phyloP scores from a whole-genome alignment of 1,139 yeast species.

The Candida tetrigidarum region DNA sequence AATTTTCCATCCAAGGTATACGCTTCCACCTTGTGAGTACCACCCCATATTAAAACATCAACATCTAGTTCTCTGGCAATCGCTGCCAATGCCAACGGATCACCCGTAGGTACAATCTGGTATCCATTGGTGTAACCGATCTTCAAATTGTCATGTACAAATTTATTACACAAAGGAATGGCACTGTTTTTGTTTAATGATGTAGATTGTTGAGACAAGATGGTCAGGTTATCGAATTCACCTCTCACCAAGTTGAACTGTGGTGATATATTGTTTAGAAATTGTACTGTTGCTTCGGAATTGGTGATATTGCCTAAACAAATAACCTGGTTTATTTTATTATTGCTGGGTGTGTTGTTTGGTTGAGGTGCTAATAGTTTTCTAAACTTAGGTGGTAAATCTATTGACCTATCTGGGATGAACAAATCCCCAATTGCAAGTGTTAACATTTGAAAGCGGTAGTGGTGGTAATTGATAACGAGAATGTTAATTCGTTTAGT shows the following conservation, averaged over 20 bases:
- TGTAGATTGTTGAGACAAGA: slow-evolving; percentile 39
- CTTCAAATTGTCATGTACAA: slow-evolving; percentile 69
- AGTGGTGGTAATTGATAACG: not conserved
- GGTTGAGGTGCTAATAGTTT: slow-evolving; percentile 67
- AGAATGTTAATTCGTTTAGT: not conserved
- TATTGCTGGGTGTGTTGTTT: slow-evolving; percentile 44
- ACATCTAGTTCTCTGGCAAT: slow-evolving; percentile 92
- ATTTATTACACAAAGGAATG: slow-evolving; percentile 67
- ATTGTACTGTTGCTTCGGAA: slow-evolving; percentile 63
- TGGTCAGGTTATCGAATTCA: slow-evolving; percentile 55
- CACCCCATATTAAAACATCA: slow-evolving; percentile 95
- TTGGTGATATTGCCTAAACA: slow-evolving; percentile 87
- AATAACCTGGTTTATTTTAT: slow-evolving; percentile 81
- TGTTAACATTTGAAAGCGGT: slow-evolving; percentile 60
- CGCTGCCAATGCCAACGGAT: slow-evolving; percentile 80
- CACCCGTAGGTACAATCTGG: slow-evolving; percentile 82
- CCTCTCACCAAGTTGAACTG: slow-evolving; percentile 82
- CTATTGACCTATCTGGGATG: slow-evolving; percentile 85
- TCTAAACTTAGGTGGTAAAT: slow-evolving; percentile 59
- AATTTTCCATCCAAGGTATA: slow-evolving; percentile 91
- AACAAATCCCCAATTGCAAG: slow-evolving; percentile 89
- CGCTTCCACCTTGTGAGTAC: slow-evolving; percentile 91
- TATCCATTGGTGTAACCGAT: slow-evolving; percentile 89
- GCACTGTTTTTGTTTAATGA: slow-evolving; percentile 39
- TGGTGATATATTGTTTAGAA: slow-evolving; percentile 68